Conservation (phyloP, 805 yeast genomes). For the Ogataea ramenticola region DNA sequence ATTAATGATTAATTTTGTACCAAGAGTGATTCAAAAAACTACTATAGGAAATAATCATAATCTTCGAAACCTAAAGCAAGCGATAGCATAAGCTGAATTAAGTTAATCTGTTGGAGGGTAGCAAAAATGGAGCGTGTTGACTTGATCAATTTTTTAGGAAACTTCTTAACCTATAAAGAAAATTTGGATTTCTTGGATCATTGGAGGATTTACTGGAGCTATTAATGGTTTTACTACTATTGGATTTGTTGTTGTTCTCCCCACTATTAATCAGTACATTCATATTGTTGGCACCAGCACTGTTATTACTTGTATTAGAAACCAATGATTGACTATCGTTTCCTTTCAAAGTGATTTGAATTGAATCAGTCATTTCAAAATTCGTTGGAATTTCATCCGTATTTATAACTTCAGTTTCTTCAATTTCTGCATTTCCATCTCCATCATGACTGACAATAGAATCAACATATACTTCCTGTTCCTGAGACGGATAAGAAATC, state of each 20-base stretch:
- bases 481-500: slow-evolving; percentile 20
- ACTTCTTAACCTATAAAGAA: slow-evolving; percentile 10
- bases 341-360: not conserved
- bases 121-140: not conserved
- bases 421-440: not conserved
- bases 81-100: too few species aligned
- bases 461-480: slow-evolving; percentile 3
- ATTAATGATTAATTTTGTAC: too few species aligned
- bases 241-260: not conserved
- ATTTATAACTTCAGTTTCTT: not conserved
- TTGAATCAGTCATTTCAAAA: not conserved
- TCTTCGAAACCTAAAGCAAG: too few species aligned
- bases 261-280: not conserved
- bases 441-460: not conserved
- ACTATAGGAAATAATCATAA: too few species aligned
- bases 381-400: not conserved
- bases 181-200: slow-evolving; percentile 9
- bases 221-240: not conserved
- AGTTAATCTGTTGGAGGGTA: too few species aligned
- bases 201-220: not conserved
- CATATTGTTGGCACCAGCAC: not conserved
- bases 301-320: slow-evolving; percentile 3
- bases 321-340: slow-evolving; percentile 14
- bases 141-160: slow-evolving; percentile 10
- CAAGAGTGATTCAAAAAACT: too few species aligned